Percentiles rank a stretch among this genome's conserved stretches.
These are phyloP conservation scores for Syncephalastrum racemosum DNA, from an alignment of 371 early-diverging fungal genomes.

Conservation along the genomic window DNA sequence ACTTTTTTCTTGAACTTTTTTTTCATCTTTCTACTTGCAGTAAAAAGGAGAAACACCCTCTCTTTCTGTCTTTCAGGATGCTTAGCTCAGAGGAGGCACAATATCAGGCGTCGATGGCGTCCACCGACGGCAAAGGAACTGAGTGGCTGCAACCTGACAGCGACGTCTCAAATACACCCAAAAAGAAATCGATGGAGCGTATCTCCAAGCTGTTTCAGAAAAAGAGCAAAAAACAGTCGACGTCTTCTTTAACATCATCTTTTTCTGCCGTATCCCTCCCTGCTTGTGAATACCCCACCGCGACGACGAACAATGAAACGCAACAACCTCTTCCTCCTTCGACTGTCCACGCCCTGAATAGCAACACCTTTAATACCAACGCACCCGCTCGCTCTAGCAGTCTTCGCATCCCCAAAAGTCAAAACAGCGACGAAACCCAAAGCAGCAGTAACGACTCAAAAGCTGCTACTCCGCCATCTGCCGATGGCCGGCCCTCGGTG, in stretches of 20 bases:
- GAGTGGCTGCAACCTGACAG: constrained; percentile 13
- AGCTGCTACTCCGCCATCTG: neutral
- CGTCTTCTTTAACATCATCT: constrained; percentile 18
- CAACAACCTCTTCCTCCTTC: constrained; percentile 1
- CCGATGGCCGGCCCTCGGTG: neutral
- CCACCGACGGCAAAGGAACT: constrained; percentile 2
- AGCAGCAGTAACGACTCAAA: neutral
- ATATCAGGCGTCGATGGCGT: neutral
- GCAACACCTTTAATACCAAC: neutral
- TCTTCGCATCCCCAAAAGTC: constrained; percentile 3
- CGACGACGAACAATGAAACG: constrained; percentile 5
- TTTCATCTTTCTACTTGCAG: no score
- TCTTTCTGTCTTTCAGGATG: constrained; percentile 1
- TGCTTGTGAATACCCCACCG: constrained; percentile 11
- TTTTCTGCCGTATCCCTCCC: constrained; percentile 28
- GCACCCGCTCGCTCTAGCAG: neutral
- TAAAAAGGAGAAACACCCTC: neutral
- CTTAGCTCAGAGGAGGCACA: constrained; percentile 10
- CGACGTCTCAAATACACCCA: constrained; percentile 15
- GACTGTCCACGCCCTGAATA: neutral
- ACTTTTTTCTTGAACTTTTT: neutral
- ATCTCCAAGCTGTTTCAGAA: constrained; percentile 46
- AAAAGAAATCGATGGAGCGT: constrained; percentile 38
- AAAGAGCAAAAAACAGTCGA: constrained; percentile 32
- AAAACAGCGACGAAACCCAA: constrained; percentile 3